These are phyloP conservation scores for Akanthomyces lecanii DNA, from an alignment of 2,329 filamentous ascomycete genomes.

Conservation along the genomic window DNA sequence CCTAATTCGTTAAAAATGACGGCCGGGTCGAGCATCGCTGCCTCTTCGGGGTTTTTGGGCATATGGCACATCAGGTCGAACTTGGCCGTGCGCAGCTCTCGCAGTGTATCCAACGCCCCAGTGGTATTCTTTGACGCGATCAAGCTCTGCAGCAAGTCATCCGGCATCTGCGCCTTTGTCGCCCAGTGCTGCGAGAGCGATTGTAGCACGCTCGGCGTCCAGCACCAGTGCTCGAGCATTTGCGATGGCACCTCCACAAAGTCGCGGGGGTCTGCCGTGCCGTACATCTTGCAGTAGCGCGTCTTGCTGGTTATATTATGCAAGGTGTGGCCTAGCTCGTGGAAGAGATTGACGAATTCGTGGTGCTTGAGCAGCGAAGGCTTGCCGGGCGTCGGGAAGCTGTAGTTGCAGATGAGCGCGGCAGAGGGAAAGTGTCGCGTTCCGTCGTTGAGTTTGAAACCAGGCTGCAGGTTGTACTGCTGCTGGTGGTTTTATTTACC, in stretches of 20 bases:
- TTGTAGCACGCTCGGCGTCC: constrained; percentile 61
- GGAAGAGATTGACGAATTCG: constrained; percentile 78
- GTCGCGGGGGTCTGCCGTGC: constrained; percentile 61
- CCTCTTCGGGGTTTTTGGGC: no score
- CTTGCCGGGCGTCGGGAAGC: constrained; percentile 71
- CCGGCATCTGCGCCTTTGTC: no score
- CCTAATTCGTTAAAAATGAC: no score
- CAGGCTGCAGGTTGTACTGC: constrained; percentile 77
- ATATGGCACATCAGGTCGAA: no score
- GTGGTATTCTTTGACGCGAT: constrained; percentile 30
- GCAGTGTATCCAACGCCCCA: no score
- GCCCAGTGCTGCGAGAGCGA: constrained; percentile 70
- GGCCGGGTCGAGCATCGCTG: no score
- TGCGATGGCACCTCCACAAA: constrained; percentile 70
- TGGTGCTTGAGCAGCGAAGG: constrained; percentile 77
- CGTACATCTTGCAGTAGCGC: constrained; percentile 55
- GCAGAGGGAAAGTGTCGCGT: constrained; percentile 72
- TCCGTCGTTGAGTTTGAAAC: constrained; percentile 62
- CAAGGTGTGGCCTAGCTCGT: constrained; percentile 68
- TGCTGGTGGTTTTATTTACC: constrained; percentile 84
- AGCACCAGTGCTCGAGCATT: constrained; percentile 76
- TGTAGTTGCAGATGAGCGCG: constrained; percentile 81
- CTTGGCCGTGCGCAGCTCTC: no score
- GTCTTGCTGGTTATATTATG: constrained; percentile 63
- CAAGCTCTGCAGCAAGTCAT: constrained; percentile 67